Conservation (phyloP, 1,139 yeast species). For the Blastobotrys capitulatus region DNA sequence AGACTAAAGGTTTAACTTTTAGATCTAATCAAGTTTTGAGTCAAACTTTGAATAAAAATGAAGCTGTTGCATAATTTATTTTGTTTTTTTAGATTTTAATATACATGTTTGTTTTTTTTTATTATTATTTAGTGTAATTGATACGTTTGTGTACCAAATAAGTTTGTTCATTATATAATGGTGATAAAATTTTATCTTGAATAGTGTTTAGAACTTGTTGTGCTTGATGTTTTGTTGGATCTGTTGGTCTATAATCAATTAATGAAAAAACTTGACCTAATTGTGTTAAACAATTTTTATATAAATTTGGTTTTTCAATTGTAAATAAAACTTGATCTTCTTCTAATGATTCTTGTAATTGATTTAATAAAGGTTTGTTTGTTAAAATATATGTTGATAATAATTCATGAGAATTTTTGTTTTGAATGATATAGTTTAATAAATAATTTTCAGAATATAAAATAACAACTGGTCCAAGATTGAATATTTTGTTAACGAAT, state of each 20-base stretch:
- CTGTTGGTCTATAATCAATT: neutral
- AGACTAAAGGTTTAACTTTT: constrained; percentile 54
- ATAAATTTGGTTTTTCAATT: constrained; percentile 48
- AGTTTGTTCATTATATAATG: neutral
- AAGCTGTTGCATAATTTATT: constrained; percentile 11
- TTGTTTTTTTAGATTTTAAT: neutral
- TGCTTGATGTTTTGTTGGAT: neutral
- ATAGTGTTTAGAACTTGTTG: neutral
- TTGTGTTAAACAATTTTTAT: constrained; percentile 33
- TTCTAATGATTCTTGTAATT: constrained; percentile 18
- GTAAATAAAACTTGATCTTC: constrained; percentile 40
- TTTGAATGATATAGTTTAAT: constrained; percentile 10
- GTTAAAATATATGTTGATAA: too few species aligned
- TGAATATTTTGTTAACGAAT: constrained; percentile 15
- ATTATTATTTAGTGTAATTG: neutral
- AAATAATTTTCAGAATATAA: constrained; percentile 23
- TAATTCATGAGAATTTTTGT: too few species aligned
- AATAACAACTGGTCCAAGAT: constrained; percentile 25
- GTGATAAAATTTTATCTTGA: neutral
- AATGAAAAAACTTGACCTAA: constrained; percentile 2
- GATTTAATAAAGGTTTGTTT: too few species aligned
- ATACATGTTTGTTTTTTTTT: neutral
- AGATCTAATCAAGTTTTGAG: constrained; percentile 49
- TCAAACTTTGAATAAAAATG: constrained; percentile 31
- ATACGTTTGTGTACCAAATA: neutral